Evolutionary conservation across 306 rosid species (phyloP).

Genomic region (Rubus parviflorus): DNA sequence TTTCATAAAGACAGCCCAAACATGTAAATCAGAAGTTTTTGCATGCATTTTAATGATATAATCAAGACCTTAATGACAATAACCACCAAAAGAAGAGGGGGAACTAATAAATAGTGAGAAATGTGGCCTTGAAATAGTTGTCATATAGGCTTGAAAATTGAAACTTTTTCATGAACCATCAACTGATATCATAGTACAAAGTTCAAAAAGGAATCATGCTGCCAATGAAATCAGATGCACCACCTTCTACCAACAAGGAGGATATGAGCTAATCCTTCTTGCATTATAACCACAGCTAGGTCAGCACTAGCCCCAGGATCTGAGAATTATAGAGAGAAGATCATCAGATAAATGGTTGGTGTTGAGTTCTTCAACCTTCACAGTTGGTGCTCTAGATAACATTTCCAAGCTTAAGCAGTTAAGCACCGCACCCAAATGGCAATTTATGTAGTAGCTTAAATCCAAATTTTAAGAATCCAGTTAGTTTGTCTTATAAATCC

Average conservation of each 20-base stretch:
- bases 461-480: background rate
- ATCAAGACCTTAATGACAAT: background rate
- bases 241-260: slow-evolving; percentile 93
- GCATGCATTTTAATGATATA: background rate
- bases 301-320: slow-evolving; percentile 98
- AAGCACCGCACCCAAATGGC: background rate
- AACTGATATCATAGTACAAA: slow-evolving; percentile 3
- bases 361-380: slow-evolving; percentile 1
- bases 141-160: background rate
- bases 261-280: slow-evolving; percentile 96
- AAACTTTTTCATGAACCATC: background rate
- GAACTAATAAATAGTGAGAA: background rate
- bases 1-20: background rate
- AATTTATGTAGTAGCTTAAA: background rate
- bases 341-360: slow-evolving; percentile 6
- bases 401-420: background rate
- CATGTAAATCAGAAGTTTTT: too few species aligned
- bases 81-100: background rate
- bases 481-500: background rate
- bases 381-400: background rate
- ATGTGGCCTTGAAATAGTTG: background rate
- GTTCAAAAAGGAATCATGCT: background rate
- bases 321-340: slow-evolving; percentile 39
- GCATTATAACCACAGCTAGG: slow-evolving; percentile 95
- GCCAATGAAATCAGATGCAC: slow-evolving; percentile 35